Percentiles rank a stretch among this genome's conserved stretches.
These are phyloP conservation scores for Usnea hakonensis DNA, from an alignment of 495 filamentous ascomycete species.

Conservation along the genomic window DNA sequence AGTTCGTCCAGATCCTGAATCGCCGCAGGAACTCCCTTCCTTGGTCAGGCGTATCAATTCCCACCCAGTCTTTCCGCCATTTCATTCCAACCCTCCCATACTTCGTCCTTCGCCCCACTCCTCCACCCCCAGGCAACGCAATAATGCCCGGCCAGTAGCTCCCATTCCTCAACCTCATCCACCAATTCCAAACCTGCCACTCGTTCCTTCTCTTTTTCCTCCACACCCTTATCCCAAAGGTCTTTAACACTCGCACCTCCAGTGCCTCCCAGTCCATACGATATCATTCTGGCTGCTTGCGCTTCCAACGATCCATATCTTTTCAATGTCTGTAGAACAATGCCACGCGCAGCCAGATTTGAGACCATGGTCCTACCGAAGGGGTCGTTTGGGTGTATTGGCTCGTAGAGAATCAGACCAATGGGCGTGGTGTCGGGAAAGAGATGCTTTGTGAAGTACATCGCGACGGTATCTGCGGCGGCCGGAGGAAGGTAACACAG, in stretches of 20 bases:
- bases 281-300: slow-evolving; percentile 57
- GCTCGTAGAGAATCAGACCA: slow-evolving; percentile 78
- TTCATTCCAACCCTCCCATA: slow-evolving; percentile 37
- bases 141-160: slow-evolving; percentile 80
- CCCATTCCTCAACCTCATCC: slow-evolving; percentile 96
- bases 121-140: slow-evolving; percentile 81
- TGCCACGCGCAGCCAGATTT: slow-evolving; percentile 78
- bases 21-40: background rate
- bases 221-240: slow-evolving; percentile 71
- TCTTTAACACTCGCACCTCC: slow-evolving; percentile 60
- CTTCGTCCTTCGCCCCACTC: slow-evolving; percentile 23
- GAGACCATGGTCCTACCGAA: slow-evolving; percentile 87
- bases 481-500: slow-evolving; percentile 70
- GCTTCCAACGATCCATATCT: slow-evolving; percentile 56
- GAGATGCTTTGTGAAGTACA: slow-evolving; percentile 54
- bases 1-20: background rate
- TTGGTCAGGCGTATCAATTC: background rate
- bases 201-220: slow-evolving; percentile 65
- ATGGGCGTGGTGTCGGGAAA: slow-evolving; percentile 39
- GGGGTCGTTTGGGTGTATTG: slow-evolving; percentile 69
- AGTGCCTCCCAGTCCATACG: slow-evolving; percentile 47
- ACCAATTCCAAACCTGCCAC: slow-evolving; percentile 75
- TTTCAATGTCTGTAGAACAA: slow-evolving; percentile 74
- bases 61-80: slow-evolving; percentile 25
- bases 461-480: slow-evolving; percentile 55